Base-by-base conservation (phyloP, 176 grass and related monocot genomes). In the Saccharum officinarum region DNA sequence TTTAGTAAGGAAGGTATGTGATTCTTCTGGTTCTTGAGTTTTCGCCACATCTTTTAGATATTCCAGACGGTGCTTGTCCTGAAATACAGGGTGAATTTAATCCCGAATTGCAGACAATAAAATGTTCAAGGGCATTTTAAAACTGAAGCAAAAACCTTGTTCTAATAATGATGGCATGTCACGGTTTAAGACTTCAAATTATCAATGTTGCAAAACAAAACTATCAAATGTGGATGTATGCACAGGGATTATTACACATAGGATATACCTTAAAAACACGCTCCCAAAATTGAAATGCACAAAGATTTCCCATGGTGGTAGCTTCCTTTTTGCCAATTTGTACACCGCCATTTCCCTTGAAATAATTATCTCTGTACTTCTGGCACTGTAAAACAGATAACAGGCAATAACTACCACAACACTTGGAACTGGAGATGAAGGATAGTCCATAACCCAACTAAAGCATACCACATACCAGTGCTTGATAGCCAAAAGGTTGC, bases 221-320 rank as follows among this genome's bases (percentile, higher is more conserved):
- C 23, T 62, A 25, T 62, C 14, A 46, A 85, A 73, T 33, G 7
- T 39, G 26, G 26, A 33, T 36, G 59, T 80, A 67, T 69, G 47
- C 50, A 71, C 16, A 77, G 20, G 8, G 20, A 76, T 82, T 60
- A 12, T 14, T 77, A 90, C 50, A 60, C 15, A 82, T 37, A 90
- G 67, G 34, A 76, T 46, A 55, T 91, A 97, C 95, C 95, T 97
- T 97, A 84, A 97, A 95, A 8, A 91, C 83, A 31, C 82, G 84
- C 77, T 97, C 87, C 95, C 95, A 97, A 86, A 97, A 97, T 71
- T 97, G 89, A 89, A 93, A 97, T 70, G 92, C 92, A 79, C 91
- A 93, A 87, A 97, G 88, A 78, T 97, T 97, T 71, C 84, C 92
- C 78, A 97, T 91, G 45, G 83, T 83, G 57, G 78, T 84, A 68